phyloP scores from a whole-genome alignment of 192 early-diverging fungal species.

The Rhizophlyctis rosea region DNA sequence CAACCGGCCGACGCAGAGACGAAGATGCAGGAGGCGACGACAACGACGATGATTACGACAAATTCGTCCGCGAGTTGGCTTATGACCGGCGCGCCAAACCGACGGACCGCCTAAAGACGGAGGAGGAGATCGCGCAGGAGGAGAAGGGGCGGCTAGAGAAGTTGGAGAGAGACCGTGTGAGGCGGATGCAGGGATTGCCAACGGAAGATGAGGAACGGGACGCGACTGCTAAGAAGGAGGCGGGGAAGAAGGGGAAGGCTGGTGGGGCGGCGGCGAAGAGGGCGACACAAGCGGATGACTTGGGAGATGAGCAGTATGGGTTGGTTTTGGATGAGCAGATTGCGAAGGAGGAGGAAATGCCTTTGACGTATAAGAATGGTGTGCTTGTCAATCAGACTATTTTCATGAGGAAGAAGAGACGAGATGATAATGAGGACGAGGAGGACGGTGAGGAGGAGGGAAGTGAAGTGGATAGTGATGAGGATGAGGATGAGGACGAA shows the following conservation, averaged over 20 bases:
- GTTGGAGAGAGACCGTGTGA: slow-evolving; percentile 54
- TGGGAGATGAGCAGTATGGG: slow-evolving; percentile 40
- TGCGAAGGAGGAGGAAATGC: slow-evolving; percentile 34
- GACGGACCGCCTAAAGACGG: slow-evolving; percentile 89
- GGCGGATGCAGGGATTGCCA: slow-evolving; percentile 29
- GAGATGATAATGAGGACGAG: slow-evolving; percentile 43
- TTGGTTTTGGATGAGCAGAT: slow-evolving; percentile 18
- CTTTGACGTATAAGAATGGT: slow-evolving; percentile 51
- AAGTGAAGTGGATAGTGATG: slow-evolving; percentile 41
- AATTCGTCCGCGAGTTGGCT: slow-evolving; percentile 73
- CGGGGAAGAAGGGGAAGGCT: neutral
- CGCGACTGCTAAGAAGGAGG: slow-evolving; percentile 3
- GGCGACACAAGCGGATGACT: slow-evolving; percentile 48
- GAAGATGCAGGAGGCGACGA: slow-evolving; percentile 25
- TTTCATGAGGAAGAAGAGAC: slow-evolving; percentile 48
- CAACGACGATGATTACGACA: slow-evolving; percentile 76
- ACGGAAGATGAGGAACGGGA: slow-evolving; percentile 5
- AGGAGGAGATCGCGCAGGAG: slow-evolving; percentile 86
- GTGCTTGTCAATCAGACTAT: slow-evolving; percentile 49
- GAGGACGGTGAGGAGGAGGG: slow-evolving; percentile 46
- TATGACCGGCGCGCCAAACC: slow-evolving; percentile 83
- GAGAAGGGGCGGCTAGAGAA: slow-evolving; percentile 82
- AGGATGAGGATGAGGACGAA: slow-evolving; percentile 61
- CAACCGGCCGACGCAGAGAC: slow-evolving; percentile 15
- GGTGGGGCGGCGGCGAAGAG: slow-evolving; percentile 35